Conservation (phyloP, 106 monocot species). For the Phalaenopsis equestris region DNA sequence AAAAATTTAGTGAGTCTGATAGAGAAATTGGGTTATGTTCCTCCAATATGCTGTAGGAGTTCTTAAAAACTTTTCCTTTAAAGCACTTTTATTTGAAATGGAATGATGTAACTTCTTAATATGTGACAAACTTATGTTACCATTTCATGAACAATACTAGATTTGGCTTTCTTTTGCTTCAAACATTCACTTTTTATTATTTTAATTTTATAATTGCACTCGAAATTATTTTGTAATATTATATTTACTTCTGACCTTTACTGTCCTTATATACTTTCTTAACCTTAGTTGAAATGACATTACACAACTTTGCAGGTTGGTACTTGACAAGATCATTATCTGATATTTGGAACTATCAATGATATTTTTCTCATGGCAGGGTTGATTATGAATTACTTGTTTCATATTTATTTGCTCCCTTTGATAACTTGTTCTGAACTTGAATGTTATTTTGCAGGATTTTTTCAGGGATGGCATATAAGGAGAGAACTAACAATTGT, state of each 20-base stretch:
- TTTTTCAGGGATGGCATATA: constrained; percentile 5
- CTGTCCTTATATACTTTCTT: not conserved
- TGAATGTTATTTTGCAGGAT: constrained; percentile 8
- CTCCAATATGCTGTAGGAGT: not conserved
- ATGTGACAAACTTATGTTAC: not conserved
- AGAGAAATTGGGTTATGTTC: not conserved
- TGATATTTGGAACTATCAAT: not conserved
- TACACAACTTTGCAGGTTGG: constrained; percentile 1
- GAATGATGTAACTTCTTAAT: not conserved
- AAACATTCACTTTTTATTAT: not conserved
- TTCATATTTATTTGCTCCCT: not conserved
- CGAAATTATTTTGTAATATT: not conserved
- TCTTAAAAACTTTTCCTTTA: not conserved
- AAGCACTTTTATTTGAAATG: not conserved
- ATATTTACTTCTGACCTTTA: not conserved
- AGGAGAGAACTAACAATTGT: constrained; percentile 1
- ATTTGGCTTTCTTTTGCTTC: not conserved
- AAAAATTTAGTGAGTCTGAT: not conserved
- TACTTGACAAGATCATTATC: not conserved
- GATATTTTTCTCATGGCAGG: not conserved
- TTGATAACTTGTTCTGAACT: not conserved
- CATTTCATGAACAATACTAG: not conserved
- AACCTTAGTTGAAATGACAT: not conserved
- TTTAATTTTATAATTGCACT: not conserved
- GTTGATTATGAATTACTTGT: not conserved